phyloP scores from a whole-genome alignment of 345 rosid genomes.

The Psidium friedrichsthalianum region DNA sequence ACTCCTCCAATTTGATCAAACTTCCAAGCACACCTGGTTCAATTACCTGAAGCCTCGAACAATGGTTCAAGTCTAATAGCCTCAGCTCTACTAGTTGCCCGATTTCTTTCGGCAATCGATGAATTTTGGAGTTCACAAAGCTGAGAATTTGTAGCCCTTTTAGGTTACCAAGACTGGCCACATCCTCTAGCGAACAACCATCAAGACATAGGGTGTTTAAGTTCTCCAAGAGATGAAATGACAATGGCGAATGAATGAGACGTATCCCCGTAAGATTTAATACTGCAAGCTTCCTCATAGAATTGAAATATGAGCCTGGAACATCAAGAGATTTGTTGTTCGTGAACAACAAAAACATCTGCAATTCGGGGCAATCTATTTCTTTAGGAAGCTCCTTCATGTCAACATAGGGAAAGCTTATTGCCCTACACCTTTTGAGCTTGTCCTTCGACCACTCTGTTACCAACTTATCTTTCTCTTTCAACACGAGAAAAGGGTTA shows the following conservation, averaged over 20 bases:
- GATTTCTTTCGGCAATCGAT: fast-evolving
- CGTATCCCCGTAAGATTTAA: background rate
- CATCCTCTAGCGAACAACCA: background rate
- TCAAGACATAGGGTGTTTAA: background rate
- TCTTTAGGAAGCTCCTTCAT: background rate
- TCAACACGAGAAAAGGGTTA: background rate
- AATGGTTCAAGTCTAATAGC: background rate
- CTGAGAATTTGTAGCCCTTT: background rate
- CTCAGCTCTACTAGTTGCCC: background rate
- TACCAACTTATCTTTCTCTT: fast-evolving
- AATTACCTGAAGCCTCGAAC: fast-evolving
- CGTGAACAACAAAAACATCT: background rate
- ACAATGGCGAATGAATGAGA: fast-evolving
- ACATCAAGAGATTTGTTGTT: fast-evolving
- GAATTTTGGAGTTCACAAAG: background rate
- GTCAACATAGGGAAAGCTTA: background rate
- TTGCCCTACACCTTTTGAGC: background rate
- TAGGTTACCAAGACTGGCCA: fast-evolving
- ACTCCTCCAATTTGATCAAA: background rate
- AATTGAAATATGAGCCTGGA: fast-evolving
- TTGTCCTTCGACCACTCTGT: fast-evolving
- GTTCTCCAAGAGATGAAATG: fast-evolving
- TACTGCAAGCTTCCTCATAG: background rate
- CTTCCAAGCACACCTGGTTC: background rate
- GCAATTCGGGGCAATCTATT: background rate